phyloP scores from a whole-genome alignment of 2,329 filamentous ascomycete genomes.

The Raffaelea albimanens region DNA sequence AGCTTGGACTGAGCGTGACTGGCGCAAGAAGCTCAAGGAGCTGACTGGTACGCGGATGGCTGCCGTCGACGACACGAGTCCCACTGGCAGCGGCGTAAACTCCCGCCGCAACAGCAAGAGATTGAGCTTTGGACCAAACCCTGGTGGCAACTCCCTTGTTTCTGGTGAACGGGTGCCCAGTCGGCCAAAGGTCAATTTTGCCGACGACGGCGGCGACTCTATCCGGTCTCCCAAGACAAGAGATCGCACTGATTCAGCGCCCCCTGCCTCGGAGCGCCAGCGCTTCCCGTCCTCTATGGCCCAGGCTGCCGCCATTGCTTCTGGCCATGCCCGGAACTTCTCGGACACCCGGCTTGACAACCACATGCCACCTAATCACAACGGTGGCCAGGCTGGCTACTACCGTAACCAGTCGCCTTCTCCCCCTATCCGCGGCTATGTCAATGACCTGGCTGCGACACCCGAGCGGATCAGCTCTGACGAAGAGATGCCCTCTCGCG shows the following conservation, averaged over 20 bases:
- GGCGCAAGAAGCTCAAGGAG: constrained; percentile 84
- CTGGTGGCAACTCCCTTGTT: constrained; percentile 5
- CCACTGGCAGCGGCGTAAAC: constrained; percentile 24
- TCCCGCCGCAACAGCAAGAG: constrained; percentile 50
- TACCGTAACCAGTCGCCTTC: constrained; percentile 16
- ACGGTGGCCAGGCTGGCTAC: background rate
- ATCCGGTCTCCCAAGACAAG: constrained; percentile 36
- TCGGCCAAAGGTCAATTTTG: constrained; percentile 45
- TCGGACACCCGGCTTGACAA: constrained; percentile 33
- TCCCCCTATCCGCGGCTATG: constrained; percentile 26
- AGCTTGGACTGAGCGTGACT: constrained; percentile 76
- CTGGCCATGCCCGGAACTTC: constrained; percentile 34
- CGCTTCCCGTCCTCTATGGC: constrained; percentile 25
- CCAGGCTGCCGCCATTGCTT: constrained; percentile 15
- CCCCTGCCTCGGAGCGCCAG: constrained; percentile 31
- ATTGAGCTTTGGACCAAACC: constrained; percentile 38
- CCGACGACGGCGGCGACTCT: constrained; percentile 40
- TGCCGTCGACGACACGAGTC: constrained; percentile 35
- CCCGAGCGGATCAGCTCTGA: constrained; percentile 49
- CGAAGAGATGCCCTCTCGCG: constrained; percentile 32
- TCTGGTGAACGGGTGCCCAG: constrained; percentile 3
- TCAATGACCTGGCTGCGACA: constrained; percentile 33
- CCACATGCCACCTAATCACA: background rate
- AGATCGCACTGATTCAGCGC: constrained; percentile 40
- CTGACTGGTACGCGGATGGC: constrained; percentile 73